A percentile compares a stretch with the other conserved stretches of the same genome.
phyloP scores from a whole-genome alignment of 2,329 filamentous ascomycete genomes.

The Fulvia fulva region DNA sequence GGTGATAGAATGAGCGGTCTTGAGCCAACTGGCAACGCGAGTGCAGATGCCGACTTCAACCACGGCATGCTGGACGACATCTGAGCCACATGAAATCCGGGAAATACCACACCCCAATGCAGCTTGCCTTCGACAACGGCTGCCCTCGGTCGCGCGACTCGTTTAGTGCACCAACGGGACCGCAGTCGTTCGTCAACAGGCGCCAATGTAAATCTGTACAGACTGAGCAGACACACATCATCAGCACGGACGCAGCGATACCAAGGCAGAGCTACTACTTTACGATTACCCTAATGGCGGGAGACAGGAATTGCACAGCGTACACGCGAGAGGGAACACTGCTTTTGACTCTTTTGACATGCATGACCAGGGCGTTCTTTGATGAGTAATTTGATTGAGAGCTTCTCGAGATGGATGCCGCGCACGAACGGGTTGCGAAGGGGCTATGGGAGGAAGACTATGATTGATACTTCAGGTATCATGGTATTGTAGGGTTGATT shows the following conservation, averaged over 20 bases:
- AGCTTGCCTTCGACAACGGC: not conserved
- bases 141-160: not conserved
- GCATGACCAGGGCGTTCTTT: not conserved
- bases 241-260: not conserved
- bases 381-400: not conserved
- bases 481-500: not conserved
- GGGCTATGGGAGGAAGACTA: not conserved
- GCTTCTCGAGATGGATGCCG: not conserved
- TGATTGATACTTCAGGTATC: not conserved
- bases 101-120: not conserved
- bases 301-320: not conserved
- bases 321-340: not conserved
- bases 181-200: not conserved
- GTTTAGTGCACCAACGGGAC: not conserved
- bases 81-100: constrained; percentile 11
- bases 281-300: not conserved
- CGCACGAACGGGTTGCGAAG: not conserved
- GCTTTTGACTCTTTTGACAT: not conserved
- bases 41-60: constrained; percentile 45
- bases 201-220: constrained; percentile 1
- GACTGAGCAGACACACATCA: constrained; percentile 1
- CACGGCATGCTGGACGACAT: constrained; percentile 40
- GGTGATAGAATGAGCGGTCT: constrained; percentile 53
- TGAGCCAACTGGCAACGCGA: constrained; percentile 34
- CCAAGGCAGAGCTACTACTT: not conserved